Base-by-base conservation (phyloP, 2,329 filamentous ascomycete genomes). In the Fusarium buharicum region DNA sequence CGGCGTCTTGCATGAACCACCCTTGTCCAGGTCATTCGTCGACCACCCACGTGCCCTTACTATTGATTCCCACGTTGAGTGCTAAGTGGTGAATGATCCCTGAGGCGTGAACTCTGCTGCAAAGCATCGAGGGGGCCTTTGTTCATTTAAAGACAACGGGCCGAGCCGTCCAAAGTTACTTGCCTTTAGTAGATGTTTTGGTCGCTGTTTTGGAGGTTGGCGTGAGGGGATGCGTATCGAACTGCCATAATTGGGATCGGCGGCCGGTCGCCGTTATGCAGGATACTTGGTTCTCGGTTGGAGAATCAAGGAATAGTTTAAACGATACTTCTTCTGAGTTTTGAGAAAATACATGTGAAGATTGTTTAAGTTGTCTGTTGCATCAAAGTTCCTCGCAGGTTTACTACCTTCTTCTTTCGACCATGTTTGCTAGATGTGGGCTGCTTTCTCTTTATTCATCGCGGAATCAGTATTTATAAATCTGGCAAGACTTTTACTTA, bases 31-130 rank as follows among this genome's bases (percentile, higher is more conserved):
- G 59, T 52, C 59, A 66, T 37, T 24, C 59, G 55, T 55, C 52
- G 41, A 62, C 48, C 46, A 62, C 49, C 52, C 67, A 70, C 67
- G 67, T 69, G 67, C 53, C 53, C 37, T 31, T 48, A 31, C 59
- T 14, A 47, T 43, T 37, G 39, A 41, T 48, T 37, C 37, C 20
- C 62, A 66, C 62, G 62, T 66, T 66, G 16, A n/a, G n/a, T 40
- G 12, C 54, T 52, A 34, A 66, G 16, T 66, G 62, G 62, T 50
- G 1, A 37, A 38, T 36, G 40, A 50, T 17, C 58, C 58, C 46
- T 39, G 53, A 28, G 20, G 20, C 16, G 6, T 18, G 33, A 49
- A 34, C 36, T 16, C 55, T 18, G 6, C 59, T 53, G 55, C 43
- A 59, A 63, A 33, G 49, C 44, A 40, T 27, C 36, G 20, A 22